Evolutionary conservation across 352 stramenopile genomes (phyloP), one percentile per base, ranked within the genome.

Genomic region (Pythium phragmiticola): DNA sequence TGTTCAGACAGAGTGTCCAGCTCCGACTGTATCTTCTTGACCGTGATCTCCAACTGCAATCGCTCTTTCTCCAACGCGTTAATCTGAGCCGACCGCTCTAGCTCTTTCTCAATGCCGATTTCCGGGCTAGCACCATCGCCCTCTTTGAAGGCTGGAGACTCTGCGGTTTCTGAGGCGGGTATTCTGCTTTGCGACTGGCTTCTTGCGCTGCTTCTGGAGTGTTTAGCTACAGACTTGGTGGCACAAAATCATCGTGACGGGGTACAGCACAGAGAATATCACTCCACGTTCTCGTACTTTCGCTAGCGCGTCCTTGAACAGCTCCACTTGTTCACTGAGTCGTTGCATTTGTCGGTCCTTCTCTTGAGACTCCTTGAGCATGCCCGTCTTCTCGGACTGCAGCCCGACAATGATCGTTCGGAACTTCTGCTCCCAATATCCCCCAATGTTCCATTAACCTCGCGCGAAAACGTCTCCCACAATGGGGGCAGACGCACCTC

Each of bases 241-340:
- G 14, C 39, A 19, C 14, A 46, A 1, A 7, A 46, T 46, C 39
- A 46, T 46, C 17, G 17, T 46, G 1, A 46, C 5, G 16, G 2
- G 16, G 3, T 7, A 6, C 17, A 17, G 39, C 39, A 21, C 7
- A 19, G 17, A 21, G 17, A 46, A 19, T 46, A 5, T 21, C 37
- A 4, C n/a, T 26, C 26, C 14, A 21, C 28, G 14, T 39, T 12
- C 26, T 13, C 58, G 48, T 11, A 80, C 75, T 43, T 74, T 80
- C 3, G 66, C 69, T 5, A 91, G 63, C 7, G 72, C 72, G 42
- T 90, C 80, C 60, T 87, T 91, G 64, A 88, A 91, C 30, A 88
- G 72, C 5, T 66, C 56, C 16, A 89, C 65, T 54, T 91, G 75
- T 52, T 89, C 76, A 0, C 66, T 65, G 8, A 89, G 46, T 28